Conservation (phyloP, 768 basidiomycete genomes). For the Leccinum aurantiacum region DNA sequence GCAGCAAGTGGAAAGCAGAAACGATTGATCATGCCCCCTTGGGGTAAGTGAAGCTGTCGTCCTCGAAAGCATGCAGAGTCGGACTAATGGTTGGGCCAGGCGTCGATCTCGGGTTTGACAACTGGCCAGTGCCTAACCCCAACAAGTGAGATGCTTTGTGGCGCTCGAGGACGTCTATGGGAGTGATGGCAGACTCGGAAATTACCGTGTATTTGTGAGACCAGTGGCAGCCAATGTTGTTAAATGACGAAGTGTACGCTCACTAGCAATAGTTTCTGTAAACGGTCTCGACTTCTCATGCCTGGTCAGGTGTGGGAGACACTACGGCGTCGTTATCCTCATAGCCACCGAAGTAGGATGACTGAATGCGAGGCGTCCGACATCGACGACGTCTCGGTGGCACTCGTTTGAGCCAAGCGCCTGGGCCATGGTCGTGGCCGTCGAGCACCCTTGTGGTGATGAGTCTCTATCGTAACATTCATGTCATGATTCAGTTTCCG, state of each 20-base stretch:
- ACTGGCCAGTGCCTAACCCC: conserved; percentile 43
- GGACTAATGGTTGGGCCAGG: conserved; percentile 37
- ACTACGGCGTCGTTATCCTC: neutral
- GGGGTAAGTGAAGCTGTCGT: conserved; percentile 50
- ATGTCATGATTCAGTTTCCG: conserved; percentile 4
- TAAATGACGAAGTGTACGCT: neutral
- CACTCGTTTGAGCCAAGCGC: conserved; percentile 2
- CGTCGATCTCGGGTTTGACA: conserved; percentile 68
- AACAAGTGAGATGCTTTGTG: conserved; percentile 7
- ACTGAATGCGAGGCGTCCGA: neutral
- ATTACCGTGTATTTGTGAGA: neutral
- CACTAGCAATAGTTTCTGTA: neutral
- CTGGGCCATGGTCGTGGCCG: neutral
- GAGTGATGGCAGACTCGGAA: neutral
- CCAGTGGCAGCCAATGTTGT: neutral
- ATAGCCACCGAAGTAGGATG: conserved; percentile 1
- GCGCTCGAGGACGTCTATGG: neutral
- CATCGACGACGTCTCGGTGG: neutral
- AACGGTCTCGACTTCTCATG: neutral
- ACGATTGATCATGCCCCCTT: conserved; percentile 65
- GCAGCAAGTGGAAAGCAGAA: conserved; percentile 63
- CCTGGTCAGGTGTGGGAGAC: conserved; percentile 3
- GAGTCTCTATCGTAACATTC: neutral
- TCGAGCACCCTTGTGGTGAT: conserved; percentile 2
- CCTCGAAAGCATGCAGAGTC: conserved; percentile 3